Conservation (phyloP, 1,139 yeast genomes). For the Hemisphaericaspora subhashii region DNA sequence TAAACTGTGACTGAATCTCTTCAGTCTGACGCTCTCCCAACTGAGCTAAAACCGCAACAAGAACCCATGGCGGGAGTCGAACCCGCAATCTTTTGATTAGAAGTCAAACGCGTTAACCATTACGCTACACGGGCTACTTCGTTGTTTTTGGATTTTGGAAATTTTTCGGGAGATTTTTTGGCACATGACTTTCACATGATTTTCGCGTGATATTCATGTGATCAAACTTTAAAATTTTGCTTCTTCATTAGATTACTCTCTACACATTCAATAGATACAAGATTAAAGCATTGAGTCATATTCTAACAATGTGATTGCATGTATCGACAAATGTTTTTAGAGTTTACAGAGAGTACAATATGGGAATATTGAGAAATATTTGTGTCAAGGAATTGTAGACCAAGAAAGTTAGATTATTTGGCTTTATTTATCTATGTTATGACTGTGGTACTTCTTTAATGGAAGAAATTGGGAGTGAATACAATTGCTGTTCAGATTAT, state of each 20-base stretch:
- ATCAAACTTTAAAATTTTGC: not conserved
- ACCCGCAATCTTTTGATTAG: conserved; percentile 20
- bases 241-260: no score
- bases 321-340: no score
- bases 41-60: conserved; percentile 71
- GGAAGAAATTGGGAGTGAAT: not conserved
- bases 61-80: conserved; percentile 20
- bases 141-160: not conserved
- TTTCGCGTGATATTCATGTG: not conserved
- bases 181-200: not conserved
- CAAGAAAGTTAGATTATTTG: no score
- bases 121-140: conserved; percentile 17
- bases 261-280: no score
- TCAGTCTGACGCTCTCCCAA: conserved; percentile 92
- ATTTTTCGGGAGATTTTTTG: not conserved
- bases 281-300: no score
- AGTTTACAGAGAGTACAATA: no score
- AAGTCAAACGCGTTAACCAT: conserved; percentile 20
- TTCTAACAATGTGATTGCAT: no score
- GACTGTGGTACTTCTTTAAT: no score
- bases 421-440: no score
- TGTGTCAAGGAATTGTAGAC: no score
- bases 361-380: no score
- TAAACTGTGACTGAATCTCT: conserved; percentile 34
- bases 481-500: no score